Evolutionary conservation across 768 basidiomycete genomes (phyloP), one percentile per base, ranked within the genome.

Genomic region (Leucocoprinus sp.): DNA sequence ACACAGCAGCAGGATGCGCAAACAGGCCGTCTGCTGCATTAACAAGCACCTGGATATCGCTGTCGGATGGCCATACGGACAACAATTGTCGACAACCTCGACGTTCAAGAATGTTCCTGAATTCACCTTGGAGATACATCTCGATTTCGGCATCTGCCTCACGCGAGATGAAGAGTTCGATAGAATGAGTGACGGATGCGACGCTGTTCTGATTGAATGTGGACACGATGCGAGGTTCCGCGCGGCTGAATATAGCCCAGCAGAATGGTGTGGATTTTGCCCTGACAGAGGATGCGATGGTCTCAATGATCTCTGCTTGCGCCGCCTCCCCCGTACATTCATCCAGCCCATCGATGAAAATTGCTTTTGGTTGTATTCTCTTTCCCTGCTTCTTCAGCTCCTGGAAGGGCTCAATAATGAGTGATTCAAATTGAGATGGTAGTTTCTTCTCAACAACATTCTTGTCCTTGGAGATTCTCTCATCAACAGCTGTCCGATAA

Each of bases 1-100:
- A 40, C 4, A 61, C 56, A 1, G 61, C 57, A 17, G 60, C 28
- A 2, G 60, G 53, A 37, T 59, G 59, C 6, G 60, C 56, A 36
- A 62, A 62, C 8, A 60, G 49, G 1, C 60, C 55, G 0, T 51
- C 50, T 0, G 61, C 51, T 21, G 54, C 54, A 5, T 49, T 23
- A 4, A 63, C 56, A 8, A 54, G 34, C 14, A 12, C 39, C 9
- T 47, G 6, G 2, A 56, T 34, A 52, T 40, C 41, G 9, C 14
- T 11, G 4, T 42, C 41, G 2, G 46, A 26, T 2, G 55, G 55
- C 54, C 54, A 55, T 12, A 42, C 5, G 4, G 14, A 12, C 5
- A 29, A 8, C 18, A 17, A 14, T 4, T 31, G 6, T 14, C 28
- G 15, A 15, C 37, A 17, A 23, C 28, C 38, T 21, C 42, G 31